These are phyloP conservation scores for Thelonectria rubi DNA, from an alignment of 2,329 filamentous ascomycete genomes.

Conservation along the genomic window DNA sequence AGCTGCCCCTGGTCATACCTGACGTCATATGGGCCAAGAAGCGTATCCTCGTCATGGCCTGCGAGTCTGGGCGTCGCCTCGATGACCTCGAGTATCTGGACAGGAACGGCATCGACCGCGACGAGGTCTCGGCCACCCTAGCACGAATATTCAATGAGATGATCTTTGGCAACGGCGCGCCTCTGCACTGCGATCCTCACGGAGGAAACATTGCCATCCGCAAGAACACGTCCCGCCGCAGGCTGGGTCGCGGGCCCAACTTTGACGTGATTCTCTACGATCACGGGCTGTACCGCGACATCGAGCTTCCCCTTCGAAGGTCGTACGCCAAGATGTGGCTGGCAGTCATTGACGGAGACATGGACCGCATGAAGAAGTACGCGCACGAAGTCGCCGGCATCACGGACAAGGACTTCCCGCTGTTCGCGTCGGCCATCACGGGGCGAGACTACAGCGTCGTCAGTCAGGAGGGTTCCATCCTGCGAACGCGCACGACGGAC, in stretches of 20 bases:
- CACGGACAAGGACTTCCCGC: slow-evolving; percentile 86
- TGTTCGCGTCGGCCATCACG: slow-evolving; percentile 96
- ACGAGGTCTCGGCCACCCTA: slow-evolving; percentile 92
- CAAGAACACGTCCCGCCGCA: slow-evolving; percentile 69
- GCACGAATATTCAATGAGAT: slow-evolving; percentile 98
- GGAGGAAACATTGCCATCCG: slow-evolving; percentile 95
- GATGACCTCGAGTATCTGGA: slow-evolving; percentile 92
- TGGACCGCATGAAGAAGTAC: slow-evolving; percentile 86
- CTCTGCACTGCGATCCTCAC: slow-evolving; percentile 95
- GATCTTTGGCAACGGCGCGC: slow-evolving; percentile 92
- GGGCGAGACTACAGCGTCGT: slow-evolving; percentile 88
- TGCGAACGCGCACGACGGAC: slow-evolving; percentile 68
- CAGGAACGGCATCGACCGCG: slow-evolving; percentile 85
- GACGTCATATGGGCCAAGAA: slow-evolving; percentile 89
- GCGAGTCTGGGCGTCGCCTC: slow-evolving; percentile 83
- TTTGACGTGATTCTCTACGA: slow-evolving; percentile 98
- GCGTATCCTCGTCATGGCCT: slow-evolving; percentile 95
- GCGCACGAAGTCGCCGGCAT: slow-evolving; percentile 90
- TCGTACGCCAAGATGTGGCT: slow-evolving; percentile 98
- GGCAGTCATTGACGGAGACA: slow-evolving; percentile 90
- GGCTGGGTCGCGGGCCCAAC: slow-evolving; percentile 67
- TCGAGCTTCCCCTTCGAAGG: slow-evolving; percentile 78
- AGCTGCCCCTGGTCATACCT: slow-evolving; percentile 87
- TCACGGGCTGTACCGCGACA: slow-evolving; percentile 94
- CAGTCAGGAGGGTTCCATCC: slow-evolving; percentile 64